These are phyloP conservation scores for Ceratocystis ficicola DNA, from an alignment of 2,329 filamentous ascomycete genomes.

Conservation along the genomic window DNA sequence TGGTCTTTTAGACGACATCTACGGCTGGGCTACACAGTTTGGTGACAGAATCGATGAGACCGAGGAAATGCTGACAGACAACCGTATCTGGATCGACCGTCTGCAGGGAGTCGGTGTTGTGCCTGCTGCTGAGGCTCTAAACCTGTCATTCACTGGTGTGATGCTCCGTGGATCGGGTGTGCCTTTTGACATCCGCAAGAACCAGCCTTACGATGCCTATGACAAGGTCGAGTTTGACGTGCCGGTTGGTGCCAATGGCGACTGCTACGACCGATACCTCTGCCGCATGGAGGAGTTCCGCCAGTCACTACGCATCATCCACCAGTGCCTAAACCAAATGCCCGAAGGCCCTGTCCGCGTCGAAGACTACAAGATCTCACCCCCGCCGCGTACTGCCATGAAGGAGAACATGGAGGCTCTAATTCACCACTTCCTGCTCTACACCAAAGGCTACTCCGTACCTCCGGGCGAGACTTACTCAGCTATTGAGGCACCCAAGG, in stretches of 20 bases:
- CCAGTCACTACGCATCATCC: constrained; percentile 93
- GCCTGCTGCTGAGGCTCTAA: constrained; percentile 82
- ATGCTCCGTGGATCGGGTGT: constrained; percentile 97
- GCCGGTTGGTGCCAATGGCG: constrained; percentile 88
- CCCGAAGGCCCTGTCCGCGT: constrained; percentile 85
- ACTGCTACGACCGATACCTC: constrained; percentile 98
- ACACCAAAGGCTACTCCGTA: constrained; percentile 95
- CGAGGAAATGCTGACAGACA: constrained; percentile 96
- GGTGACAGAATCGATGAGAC: constrained; percentile 97
- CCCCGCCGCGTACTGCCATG: constrained; percentile 93
- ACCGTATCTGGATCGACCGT: constrained; percentile 96
- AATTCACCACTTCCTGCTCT: constrained; percentile 97
- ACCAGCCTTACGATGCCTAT: constrained; percentile 93
- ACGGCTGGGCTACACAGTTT: constrained; percentile 99
- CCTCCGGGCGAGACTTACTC: constrained; percentile 97
- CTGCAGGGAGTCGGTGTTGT: constrained; percentile 87
- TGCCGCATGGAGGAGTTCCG: constrained; percentile 99
- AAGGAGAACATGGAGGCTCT: constrained; percentile 99
- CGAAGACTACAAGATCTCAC: constrained; percentile 97
- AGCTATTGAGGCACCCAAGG: constrained; percentile 98
- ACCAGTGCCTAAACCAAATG: constrained; percentile 99
- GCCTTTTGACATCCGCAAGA: constrained; percentile 94
- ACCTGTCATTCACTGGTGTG: constrained; percentile 91
- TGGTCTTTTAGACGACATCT: constrained; percentile 94
- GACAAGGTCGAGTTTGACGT: constrained; percentile 97